phyloP scores from a whole-genome alignment of 1,284 basidiomycete species.

The Xerocomus amazonicus region DNA sequence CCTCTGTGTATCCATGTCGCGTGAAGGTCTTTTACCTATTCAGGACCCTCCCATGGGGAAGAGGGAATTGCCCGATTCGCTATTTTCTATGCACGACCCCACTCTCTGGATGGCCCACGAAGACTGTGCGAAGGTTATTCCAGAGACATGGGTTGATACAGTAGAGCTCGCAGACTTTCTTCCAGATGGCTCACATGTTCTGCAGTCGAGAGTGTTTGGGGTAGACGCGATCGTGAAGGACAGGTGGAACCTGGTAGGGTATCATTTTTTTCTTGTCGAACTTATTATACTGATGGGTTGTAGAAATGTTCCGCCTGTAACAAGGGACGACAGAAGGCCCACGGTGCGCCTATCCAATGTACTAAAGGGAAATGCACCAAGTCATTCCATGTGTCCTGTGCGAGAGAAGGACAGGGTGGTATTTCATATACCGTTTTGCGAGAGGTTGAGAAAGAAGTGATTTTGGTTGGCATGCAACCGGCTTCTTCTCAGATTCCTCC shows the following conservation, averaged over 20 bases:
- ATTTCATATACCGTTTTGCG: slow-evolving; percentile 60
- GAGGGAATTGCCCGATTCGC: slow-evolving; percentile 43
- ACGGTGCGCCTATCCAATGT: slow-evolving; percentile 93
- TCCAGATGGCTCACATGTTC: slow-evolving; percentile 36
- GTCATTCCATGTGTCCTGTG: slow-evolving; percentile 93
- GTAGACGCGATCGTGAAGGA: slow-evolving; percentile 84
- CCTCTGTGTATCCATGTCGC: slow-evolving; percentile 66
- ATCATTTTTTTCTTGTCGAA: slow-evolving; percentile 5
- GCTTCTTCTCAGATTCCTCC: slow-evolving; percentile 19
- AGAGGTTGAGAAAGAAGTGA: slow-evolving; percentile 75
- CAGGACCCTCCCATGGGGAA: slow-evolving; percentile 58
- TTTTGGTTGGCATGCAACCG: slow-evolving; percentile 45
- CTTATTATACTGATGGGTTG: slow-evolving; percentile 4
- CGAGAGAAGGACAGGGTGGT: slow-evolving; percentile 54
- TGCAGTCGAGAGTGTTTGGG: slow-evolving; percentile 67
- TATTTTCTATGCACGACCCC: slow-evolving; percentile 31
- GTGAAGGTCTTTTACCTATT: slow-evolving; percentile 63
- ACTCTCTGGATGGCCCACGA: slow-evolving; percentile 69
- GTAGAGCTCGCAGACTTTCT: slow-evolving; percentile 37
- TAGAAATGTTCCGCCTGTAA: slow-evolving; percentile 88
- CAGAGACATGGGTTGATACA: slow-evolving; percentile 84
- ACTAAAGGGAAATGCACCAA: slow-evolving; percentile 91
- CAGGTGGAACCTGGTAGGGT: slow-evolving; percentile 82
- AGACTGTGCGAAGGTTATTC: slow-evolving; percentile 73
- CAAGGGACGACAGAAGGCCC: slow-evolving; percentile 60